A percentile compares a stretch with the other conserved stretches of the same genome.
phyloP scores from a whole-genome alignment of 768 basidiomycete species.

The Hericium coralloides region DNA sequence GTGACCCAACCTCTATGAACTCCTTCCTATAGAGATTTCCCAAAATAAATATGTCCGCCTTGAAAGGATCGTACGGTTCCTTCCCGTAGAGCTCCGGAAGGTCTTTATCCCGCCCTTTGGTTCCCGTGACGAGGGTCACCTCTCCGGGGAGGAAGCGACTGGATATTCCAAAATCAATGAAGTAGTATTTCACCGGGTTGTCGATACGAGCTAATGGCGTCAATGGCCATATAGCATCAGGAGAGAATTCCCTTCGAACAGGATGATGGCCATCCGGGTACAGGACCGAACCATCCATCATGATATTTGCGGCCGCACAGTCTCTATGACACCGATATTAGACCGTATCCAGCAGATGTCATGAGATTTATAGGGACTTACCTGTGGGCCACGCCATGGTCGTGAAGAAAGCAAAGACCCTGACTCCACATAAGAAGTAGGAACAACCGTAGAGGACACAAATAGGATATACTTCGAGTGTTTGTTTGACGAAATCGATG shows the following conservation, averaged over 20 bases:
- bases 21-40: slow-evolving; percentile 17
- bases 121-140: slow-evolving; percentile 7
- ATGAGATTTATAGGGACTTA: no score
- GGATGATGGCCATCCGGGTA: slow-evolving; percentile 14
- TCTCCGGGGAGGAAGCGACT: slow-evolving; percentile 10
- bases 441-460: no score
- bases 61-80: slow-evolving; percentile 17
- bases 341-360: no score
- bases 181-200: slow-evolving; percentile 29
- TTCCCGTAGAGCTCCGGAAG: slow-evolving; percentile 16
- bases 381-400: background rate
- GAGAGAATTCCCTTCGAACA: slow-evolving; percentile 20
- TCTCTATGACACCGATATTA: slow-evolving; percentile 1
- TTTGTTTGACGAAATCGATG: background rate
- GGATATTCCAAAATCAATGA: slow-evolving; percentile 28
- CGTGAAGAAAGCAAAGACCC: background rate
- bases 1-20: slow-evolving; percentile 9
- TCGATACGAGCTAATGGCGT: slow-evolving; percentile 23
- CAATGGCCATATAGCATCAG: slow-evolving; percentile 22
- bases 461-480: background rate
- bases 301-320: slow-evolving; percentile 10
- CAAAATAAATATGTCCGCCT: slow-evolving; percentile 19
- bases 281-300: slow-evolving; percentile 14
- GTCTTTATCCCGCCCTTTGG: slow-evolving; percentile 15
- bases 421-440: no score